Conservation (phyloP, 805 yeast species). For the Kluyveromyces siamensis region DNA sequence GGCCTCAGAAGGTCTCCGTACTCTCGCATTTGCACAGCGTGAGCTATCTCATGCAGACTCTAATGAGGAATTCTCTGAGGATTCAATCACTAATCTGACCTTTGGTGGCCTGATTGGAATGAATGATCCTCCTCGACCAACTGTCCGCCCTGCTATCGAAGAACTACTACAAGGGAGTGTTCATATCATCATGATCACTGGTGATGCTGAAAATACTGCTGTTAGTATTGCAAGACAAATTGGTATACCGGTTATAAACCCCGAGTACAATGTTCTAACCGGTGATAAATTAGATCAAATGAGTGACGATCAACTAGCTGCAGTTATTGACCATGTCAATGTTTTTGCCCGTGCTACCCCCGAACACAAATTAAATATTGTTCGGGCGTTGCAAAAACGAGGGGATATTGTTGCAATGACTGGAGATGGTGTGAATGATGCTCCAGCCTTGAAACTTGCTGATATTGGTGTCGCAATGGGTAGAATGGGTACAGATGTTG, state of each 20-base stretch:
- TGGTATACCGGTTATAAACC: constrained; percentile 72
- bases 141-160: constrained; percentile 67
- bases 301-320: constrained; percentile 62
- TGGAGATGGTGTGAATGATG: constrained; percentile 99
- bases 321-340: constrained; percentile 71
- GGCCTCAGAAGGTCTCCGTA: constrained; percentile 81
- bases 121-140: constrained; percentile 96
- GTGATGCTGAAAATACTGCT: constrained; percentile 86
- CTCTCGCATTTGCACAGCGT: constrained; percentile 67
- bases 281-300: constrained; percentile 77
- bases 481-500: constrained; percentile 92
- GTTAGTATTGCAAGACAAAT: constrained; percentile 76
- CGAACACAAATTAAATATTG: constrained; percentile 84
- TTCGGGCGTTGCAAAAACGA: constrained; percentile 77
- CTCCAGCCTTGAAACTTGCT: constrained; percentile 94
- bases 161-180: constrained; percentile 86
- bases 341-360: constrained; percentile 95
- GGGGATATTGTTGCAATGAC: constrained; percentile 98
- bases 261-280: constrained; percentile 60
- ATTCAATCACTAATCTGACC: constrained; percentile 48
- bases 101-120: constrained; percentile 88
- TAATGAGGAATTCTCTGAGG: constrained; percentile 19
- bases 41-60: constrained; percentile 24
- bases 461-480: constrained; percentile 96
- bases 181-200: constrained; percentile 96